Evolutionary conservation across 345 rosid genomes (phyloP).

Genomic region (Rhizophora apiculata): DNA sequence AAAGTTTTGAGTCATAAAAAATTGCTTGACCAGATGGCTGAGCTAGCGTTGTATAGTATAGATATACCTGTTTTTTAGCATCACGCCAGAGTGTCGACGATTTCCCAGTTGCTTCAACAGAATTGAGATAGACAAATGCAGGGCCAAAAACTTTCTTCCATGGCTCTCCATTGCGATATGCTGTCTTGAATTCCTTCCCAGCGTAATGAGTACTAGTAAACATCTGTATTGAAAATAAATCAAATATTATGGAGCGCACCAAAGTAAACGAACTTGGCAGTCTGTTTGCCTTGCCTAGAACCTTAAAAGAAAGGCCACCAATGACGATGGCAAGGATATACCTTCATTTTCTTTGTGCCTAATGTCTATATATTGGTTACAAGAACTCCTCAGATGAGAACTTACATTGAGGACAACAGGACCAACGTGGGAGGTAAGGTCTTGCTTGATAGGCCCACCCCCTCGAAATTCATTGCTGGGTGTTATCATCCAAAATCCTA

Average conservation of each 20-base stretch:
- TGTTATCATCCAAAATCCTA: conserved; percentile 22
- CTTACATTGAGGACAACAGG: conserved; percentile 19
- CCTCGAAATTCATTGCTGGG: conserved; percentile 11
- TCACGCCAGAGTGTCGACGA: conserved; percentile 55
- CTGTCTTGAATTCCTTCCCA: conserved; percentile 36
- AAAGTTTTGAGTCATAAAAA: neutral
- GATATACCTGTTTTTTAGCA: conserved; percentile 66
- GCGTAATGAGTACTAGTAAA: conserved; percentile 23
- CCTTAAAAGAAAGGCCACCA: neutral
- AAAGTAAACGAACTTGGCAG: neutral
- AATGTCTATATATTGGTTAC: too few species aligned
- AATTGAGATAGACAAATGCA: conserved; percentile 66
- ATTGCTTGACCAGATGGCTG: neutral
- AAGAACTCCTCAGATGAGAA: neutral
- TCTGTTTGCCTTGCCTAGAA: neutral
- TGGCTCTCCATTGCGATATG: conserved; percentile 45
- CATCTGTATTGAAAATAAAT: conserved; percentile 15
- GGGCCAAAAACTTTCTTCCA: conserved; percentile 96
- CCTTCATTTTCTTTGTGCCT: too few species aligned
- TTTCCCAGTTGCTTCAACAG: conserved; percentile 25
- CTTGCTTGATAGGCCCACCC: conserved; percentile 18
- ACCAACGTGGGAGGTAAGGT: conserved; percentile 23
- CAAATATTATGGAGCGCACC: too few species aligned
- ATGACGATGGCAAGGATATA: too few species aligned
- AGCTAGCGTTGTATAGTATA: neutral